Evolutionary conservation across 306 rosid species (phyloP), one percentile per base, ranked within the genome.

Genomic region (Mimosa pudica): DNA sequence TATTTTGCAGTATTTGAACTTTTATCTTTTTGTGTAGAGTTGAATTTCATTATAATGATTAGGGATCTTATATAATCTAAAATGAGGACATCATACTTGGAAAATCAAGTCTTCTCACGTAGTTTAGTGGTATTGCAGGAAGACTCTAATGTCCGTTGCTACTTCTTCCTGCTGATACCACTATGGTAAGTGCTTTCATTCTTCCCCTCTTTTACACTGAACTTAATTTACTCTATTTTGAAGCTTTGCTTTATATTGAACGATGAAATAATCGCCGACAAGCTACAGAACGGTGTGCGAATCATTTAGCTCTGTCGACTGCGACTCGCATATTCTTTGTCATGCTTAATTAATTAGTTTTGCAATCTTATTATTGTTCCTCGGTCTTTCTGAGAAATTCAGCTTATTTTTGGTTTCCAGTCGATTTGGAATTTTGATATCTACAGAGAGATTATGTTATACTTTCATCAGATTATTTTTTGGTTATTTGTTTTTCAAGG

Each of bases 131-230:
- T 46, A 2, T 33, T 32, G 46, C 87, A 92, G 95, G 82, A 92
- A 92, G 83, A 92, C 97, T 76, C 85, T 84, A 8, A 73, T 73
- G 65, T 69, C 42, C 47, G 8, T 41, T 33, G 17, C 49, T 75
- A 1, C 6, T 41, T 42, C 32, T 58, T 8, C 9, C 75, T 36
- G 74, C 30, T 79, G 41, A 61, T 11, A 38, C 48, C 80, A 14
- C 11, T 8, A 83, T 83, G 86, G 83, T 75, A 61, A 69, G 70
- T 32, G 66, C 54, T 78, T 35, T 10, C 75, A 18, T 18, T 14
- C 48, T 52, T 3, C 0, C 14, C 47, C 62, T 51, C 47, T 3
- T 33, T 13, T 4, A 17, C 11, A 6, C 7, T 46, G 1, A n/a
- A 73, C 20, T 46, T 9, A 57, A 47, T 58, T 58, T 55, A 2